Percentiles rank a stretch among this genome's conserved stretches.
phyloP scores from a whole-genome alignment of 164 flowering plant species.

The Cinnamomum micranthum region DNA sequence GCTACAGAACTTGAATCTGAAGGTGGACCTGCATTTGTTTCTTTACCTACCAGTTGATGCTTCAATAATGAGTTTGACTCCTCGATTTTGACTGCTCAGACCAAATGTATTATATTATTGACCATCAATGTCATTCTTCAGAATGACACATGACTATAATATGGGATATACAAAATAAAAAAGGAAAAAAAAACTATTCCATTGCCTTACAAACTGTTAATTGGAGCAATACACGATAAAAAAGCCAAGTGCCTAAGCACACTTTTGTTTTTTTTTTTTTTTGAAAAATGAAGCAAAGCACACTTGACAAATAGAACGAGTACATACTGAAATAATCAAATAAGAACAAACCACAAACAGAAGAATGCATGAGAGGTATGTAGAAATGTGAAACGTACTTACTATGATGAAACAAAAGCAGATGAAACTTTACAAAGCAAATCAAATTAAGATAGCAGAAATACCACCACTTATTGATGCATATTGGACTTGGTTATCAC shows the following conservation, averaged over 20 bases:
- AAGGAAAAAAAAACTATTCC: background rate
- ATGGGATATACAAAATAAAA: too few relatives aligned
- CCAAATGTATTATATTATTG: conserved; percentile 1
- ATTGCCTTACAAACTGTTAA: background rate
- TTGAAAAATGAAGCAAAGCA: too few relatives aligned
- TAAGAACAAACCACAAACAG: background rate
- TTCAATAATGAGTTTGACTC: conserved; percentile 1
- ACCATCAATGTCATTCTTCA: background rate
- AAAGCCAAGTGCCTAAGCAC: conserved; percentile 1
- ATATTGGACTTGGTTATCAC: conserved; percentile 5
- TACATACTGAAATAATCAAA: background rate
- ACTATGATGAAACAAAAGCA: too few relatives aligned
- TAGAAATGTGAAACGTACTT: too few relatives aligned
- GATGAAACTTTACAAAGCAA: background rate
- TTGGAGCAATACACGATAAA: background rate
- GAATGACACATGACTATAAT: background rate
- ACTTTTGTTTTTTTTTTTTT: background rate
- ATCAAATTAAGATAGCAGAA: background rate
- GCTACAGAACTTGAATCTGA: background rate
- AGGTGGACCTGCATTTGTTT: background rate
- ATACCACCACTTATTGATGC: conserved; percentile 23
- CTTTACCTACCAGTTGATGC: conserved; percentile 3
- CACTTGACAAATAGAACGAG: background rate
- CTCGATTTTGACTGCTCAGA: conserved; percentile 7
- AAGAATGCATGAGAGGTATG: background rate